Conservation (phyloP, 2,329 filamentous ascomycete genomes). For the Raffaelea albimanens region DNA sequence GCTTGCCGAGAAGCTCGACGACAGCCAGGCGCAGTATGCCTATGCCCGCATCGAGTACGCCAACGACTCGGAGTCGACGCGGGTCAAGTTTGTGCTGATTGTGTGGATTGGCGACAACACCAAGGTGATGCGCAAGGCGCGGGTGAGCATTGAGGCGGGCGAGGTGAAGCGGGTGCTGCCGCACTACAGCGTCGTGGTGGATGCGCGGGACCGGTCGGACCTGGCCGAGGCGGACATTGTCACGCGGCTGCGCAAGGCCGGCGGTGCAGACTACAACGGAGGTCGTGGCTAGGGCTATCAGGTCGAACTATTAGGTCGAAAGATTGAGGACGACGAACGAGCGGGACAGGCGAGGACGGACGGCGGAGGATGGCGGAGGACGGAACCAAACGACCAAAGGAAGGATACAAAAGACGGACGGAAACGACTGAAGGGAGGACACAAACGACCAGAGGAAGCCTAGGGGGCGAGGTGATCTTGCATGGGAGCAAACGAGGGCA, state of each 20-base stretch:
- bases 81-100: slow-evolving; percentile 59
- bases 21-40: slow-evolving; percentile 54
- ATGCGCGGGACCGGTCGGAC: slow-evolving; percentile 49
- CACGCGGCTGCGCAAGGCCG: slow-evolving; percentile 50
- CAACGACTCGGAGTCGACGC: slow-evolving; percentile 59
- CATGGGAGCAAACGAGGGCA: too few species aligned
- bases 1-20: slow-evolving; percentile 45
- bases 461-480: too few species aligned
- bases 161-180: slow-evolving; percentile 53
- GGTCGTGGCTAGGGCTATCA: slow-evolving; percentile 38
- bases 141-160: slow-evolving; percentile 58
- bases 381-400: too few species aligned
- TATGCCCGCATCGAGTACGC: slow-evolving; percentile 60
- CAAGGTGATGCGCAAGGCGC: slow-evolving; percentile 60
- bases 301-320: background rate
- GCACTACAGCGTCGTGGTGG: slow-evolving; percentile 58
- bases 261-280: slow-evolving; percentile 63
- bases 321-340: background rate
- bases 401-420: background rate
- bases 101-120: slow-evolving; percentile 59
- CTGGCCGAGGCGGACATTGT: slow-evolving; percentile 54
- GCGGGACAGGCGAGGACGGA: background rate
- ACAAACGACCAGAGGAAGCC: too few species aligned
- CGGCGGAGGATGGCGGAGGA: background rate
- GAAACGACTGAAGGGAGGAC: too few species aligned